Evolutionary conservation across 495 filamentous ascomycete genomes (phyloP), one percentile per base, ranked within the genome.

Genomic region (Articulospora tetracladia): DNA sequence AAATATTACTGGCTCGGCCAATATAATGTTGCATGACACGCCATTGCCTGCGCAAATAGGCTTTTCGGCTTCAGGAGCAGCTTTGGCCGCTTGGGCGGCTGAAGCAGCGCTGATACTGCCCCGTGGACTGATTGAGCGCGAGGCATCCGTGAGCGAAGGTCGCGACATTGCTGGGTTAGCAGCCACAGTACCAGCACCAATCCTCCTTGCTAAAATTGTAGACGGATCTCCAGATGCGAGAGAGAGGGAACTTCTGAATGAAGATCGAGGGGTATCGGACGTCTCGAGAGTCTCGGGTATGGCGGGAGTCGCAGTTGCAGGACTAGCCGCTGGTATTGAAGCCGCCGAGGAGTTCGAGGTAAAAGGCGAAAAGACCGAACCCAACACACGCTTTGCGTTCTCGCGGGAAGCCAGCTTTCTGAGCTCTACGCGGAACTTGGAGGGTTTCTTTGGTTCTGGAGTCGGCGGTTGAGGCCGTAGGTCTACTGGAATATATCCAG

Each of bases 1-100:
- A 70, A 90, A 98, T 1, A 98, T 78, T 12, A 91, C 87, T 1
- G 95, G 93, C 68, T 98, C 95, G 10, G 92, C 92, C 23, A 98
- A 75, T 17, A 86, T 76, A 27, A 93, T 88, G 0, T 83, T 88
- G 53, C 89, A 86, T 1, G 82, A 73, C 11, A 93, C 75, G 12
- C 89, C 89, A 70, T 85, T 89, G 46, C 87, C 89, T 25, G 86
- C 84, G 7, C 87, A 86, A 4, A 93, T 82, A 0, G 87, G 86
- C 67, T 89, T 91, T 57, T 87, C 84, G 1, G 77, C 57, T 52
- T 81, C 63, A 7, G 22, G 20, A 3, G n/a, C n/a, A 36, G 32
- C 28, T 19, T 39, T 57, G 27, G 24, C 36, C 0, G n/a, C 8
- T 27, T 44, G 53, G 24, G 32, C 76, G 72, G 72, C 8, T 76